Evolutionary conservation across 768 basidiomycete genomes (phyloP).

Genomic region (Leccinum barrowsii): DNA sequence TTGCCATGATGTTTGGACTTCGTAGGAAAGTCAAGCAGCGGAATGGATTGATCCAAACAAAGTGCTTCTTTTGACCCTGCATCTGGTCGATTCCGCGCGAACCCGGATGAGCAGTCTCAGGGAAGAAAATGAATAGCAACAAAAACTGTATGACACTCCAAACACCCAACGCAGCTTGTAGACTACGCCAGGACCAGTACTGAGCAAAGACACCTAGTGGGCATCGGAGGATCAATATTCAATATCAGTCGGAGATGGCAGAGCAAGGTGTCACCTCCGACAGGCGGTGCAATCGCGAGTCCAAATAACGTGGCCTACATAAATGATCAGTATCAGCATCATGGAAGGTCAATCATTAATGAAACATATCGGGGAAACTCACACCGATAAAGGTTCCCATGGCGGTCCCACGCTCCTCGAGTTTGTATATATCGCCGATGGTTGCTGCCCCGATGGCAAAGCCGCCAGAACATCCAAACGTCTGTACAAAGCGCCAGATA

Average conservation of each 20-base stretch:
- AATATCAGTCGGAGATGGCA: neutral
- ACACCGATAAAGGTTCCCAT: conserved; percentile 60
- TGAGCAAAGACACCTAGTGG: conserved; percentile 45
- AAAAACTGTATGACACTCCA: conserved; percentile 39
- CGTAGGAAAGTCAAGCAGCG: conserved; percentile 46
- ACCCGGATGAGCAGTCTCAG: conserved; percentile 66
- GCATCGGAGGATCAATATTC: neutral
- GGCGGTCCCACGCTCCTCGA: conserved; percentile 59
- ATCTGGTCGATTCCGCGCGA: conserved; percentile 50
- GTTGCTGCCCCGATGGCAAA: conserved; percentile 55
- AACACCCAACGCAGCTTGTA: conserved; percentile 47
- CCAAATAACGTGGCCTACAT: conserved; percentile 49
- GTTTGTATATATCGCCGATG: conserved; percentile 62
- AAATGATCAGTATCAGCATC: neutral
- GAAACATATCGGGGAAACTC: conserved; percentile 4
- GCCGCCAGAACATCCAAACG: conserved; percentile 57
- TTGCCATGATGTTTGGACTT: conserved; percentile 54
- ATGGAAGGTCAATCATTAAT: neutral
- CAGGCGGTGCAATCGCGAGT: conserved; percentile 56
- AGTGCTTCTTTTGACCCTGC: conserved; percentile 17
- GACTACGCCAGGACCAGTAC: conserved; percentile 63
- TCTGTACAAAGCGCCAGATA: conserved; percentile 62
- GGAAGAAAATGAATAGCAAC: conserved; percentile 45
- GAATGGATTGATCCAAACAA: conserved; percentile 60
- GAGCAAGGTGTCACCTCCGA: conserved; percentile 40